Evolutionary conservation across 192 early-diverging fungal genomes (phyloP).

Genomic region (Mortierella hygrophila): DNA sequence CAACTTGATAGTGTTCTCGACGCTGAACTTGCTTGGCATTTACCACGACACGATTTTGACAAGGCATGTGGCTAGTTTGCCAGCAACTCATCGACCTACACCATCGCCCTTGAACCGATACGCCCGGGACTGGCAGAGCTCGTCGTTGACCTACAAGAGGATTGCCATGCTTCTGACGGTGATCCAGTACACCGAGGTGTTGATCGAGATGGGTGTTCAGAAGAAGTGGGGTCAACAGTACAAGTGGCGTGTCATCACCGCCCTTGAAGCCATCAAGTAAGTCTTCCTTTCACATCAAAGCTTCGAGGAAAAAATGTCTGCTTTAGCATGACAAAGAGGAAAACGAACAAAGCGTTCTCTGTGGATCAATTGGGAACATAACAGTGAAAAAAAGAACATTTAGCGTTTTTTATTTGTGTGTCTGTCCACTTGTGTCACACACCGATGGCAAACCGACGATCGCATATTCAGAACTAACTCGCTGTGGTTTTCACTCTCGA

Average conservation of each 20-base stretch:
- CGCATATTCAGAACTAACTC: not conserved
- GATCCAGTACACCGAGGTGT: slow-evolving; percentile 78
- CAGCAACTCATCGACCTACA: slow-evolving; percentile 53
- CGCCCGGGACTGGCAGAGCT: slow-evolving; percentile 70
- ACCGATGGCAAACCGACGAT: slow-evolving; percentile 21
- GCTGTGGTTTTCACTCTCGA: not conserved
- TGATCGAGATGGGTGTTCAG: slow-evolving; percentile 83
- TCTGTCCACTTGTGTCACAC: slow-evolving; percentile 46
- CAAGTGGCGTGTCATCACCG: slow-evolving; percentile 72
- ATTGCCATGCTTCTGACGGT: slow-evolving; percentile 75
- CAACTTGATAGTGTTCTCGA: slow-evolving; percentile 73
- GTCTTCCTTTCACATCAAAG: slow-evolving; percentile 21
- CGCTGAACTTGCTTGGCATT: slow-evolving; percentile 82
- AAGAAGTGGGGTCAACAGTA: slow-evolving; percentile 72
- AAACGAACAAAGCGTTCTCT: not conserved
- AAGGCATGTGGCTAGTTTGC: slow-evolving; percentile 58
- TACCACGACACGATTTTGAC: slow-evolving; percentile 89
- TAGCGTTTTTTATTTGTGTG: slow-evolving; percentile 9
- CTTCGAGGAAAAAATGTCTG: not conserved
- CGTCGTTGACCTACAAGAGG: slow-evolving; percentile 61
- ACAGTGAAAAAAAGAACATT: not conserved
- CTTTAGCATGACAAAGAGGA: slow-evolving; percentile 8
- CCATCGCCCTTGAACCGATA: slow-evolving; percentile 79
- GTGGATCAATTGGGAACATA: not conserved
- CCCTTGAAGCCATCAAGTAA: slow-evolving; percentile 78